phyloP scores from a whole-genome alignment of 179 eudicot species.

The Vitellaria paradoxa region DNA sequence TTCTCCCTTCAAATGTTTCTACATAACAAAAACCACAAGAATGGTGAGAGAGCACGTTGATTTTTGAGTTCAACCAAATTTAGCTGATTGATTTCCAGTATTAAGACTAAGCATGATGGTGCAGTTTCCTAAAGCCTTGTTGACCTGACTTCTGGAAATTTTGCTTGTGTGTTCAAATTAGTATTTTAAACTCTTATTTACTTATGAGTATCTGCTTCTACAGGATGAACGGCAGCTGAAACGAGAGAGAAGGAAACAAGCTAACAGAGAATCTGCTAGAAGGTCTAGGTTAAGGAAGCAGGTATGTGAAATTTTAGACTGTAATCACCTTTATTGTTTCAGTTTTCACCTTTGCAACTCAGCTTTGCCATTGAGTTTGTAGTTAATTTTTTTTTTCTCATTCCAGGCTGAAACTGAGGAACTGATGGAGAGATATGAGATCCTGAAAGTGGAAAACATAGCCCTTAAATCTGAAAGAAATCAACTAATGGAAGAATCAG shows the following conservation, averaged over 20 bases:
- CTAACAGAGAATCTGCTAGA: slow-evolving; percentile 69
- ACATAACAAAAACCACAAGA: neutral
- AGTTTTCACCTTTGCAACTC: neutral
- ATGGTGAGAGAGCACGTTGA: neutral
- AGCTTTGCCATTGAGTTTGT: neutral
- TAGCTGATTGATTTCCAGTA: neutral
- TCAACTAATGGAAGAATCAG: slow-evolving; percentile 9
- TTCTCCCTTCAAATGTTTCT: neutral
- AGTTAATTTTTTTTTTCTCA: neutral
- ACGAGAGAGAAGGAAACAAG: slow-evolving; percentile 57
- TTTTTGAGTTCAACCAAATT: slow-evolving; percentile 2
- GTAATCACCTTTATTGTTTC: neutral
- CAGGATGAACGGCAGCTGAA: slow-evolving; percentile 66
- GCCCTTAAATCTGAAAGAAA: slow-evolving; percentile 17
- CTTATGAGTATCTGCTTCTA: slow-evolving; percentile 5
- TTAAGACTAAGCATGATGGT: neutral
- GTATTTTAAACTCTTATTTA: neutral
- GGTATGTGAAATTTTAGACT: slow-evolving; percentile 21
- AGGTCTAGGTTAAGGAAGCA: slow-evolving; percentile 65
- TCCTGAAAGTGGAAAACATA: slow-evolving; percentile 19
- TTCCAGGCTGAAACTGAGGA: slow-evolving; percentile 26
- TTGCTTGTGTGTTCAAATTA: neutral
- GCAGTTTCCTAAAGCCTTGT: neutral
- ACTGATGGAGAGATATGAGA: slow-evolving; percentile 15
- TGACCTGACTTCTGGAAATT: neutral